Base-by-base conservation (phyloP, 768 basidiomycete genomes). In the Suillus lakei region DNA sequence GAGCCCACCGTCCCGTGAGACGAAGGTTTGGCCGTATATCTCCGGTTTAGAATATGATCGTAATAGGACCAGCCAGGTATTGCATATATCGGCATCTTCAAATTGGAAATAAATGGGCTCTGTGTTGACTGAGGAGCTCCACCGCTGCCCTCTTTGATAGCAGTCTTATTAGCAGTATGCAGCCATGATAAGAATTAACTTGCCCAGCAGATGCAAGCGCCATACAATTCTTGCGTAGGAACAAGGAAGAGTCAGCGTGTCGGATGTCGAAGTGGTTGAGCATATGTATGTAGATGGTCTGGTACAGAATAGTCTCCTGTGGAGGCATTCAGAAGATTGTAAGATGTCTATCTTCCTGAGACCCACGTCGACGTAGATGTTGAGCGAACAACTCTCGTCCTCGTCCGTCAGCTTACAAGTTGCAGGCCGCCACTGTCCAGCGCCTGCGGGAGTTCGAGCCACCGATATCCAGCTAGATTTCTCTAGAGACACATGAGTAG, bases 31-130 rank as follows among this genome's bases (percentile, higher is more conserved):
- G 39, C 90, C 92, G 72, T 93, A 92, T 62, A 91, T 86, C 76
- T 95, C 93, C 1, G 92, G 90, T 60, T 84, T 84, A 15, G 95
- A 89, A 75, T 91, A 94, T 4, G 93, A 92, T 65, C 89, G 88
- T 63, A 95, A 81, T 60, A 96, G 85, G 28, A 89, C 87, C 56
- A 92, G 82, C 93, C 95, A 96, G 2, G 89, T 86, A 68, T 88
- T 85, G 70, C 87, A 85, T 8, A 80, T 76, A 62, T 93, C 91
- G 2, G 84, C 69, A 68, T 86, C 88, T 36, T 82, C 71, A 73
- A 96, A 93, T 68, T 88, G 85, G 43, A 95, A 79, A 75, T 93
- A 93, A 58, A 95, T 78, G 1, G 91, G 91, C 64, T 92, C 90
- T 9, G 83, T 78, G 18, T 80, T 80, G 43, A 74, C 72, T 43